Conservation (phyloP, 1,284 basidiomycete genomes). For the Chondrostereum purpureum region DNA sequence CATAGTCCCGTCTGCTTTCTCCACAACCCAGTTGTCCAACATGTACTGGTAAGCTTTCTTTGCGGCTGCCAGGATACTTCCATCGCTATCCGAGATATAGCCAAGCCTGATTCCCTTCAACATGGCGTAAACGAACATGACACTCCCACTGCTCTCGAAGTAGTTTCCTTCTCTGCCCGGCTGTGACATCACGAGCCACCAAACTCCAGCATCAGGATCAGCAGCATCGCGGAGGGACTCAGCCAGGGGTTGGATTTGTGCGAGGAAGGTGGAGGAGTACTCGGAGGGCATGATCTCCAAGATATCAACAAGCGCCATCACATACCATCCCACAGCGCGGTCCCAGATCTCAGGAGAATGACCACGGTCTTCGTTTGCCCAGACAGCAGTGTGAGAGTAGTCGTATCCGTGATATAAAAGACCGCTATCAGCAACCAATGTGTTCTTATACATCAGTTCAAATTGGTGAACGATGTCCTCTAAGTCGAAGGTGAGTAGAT, state of each 20-base stretch:
- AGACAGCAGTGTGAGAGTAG: conserved; percentile 32
- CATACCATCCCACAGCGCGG: conserved; percentile 43
- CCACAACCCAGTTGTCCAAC: conserved; percentile 32
- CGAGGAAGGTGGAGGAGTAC: conserved; percentile 19
- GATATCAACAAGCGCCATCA: conserved; percentile 43
- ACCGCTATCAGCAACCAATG: conserved; percentile 22
- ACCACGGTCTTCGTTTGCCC: conserved; percentile 40
- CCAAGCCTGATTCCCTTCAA: conserved; percentile 38
- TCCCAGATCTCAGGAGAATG: conserved; percentile 45
- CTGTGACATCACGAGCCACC: conserved; percentile 45
- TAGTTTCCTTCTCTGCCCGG: conserved; percentile 41
- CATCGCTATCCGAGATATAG: conserved; percentile 31
- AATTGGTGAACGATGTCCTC: background rate
- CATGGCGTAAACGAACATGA: conserved; percentile 43
- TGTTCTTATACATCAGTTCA: conserved; percentile 1
- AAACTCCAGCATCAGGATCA: conserved; percentile 33
- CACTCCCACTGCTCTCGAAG: conserved; percentile 41
- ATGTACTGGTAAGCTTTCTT: conserved; percentile 39
- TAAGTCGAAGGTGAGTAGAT: too few relatives aligned
- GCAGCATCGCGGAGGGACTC: conserved; percentile 33
- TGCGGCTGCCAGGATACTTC: conserved; percentile 29
- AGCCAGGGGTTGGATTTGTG: conserved; percentile 27
- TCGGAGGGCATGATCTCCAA: conserved; percentile 30
- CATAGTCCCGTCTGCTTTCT: conserved; percentile 37
- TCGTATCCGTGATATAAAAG: conserved; percentile 47